Base-by-base conservation (phyloP, 257 asterid species). In the Lycium ferocissimum region DNA sequence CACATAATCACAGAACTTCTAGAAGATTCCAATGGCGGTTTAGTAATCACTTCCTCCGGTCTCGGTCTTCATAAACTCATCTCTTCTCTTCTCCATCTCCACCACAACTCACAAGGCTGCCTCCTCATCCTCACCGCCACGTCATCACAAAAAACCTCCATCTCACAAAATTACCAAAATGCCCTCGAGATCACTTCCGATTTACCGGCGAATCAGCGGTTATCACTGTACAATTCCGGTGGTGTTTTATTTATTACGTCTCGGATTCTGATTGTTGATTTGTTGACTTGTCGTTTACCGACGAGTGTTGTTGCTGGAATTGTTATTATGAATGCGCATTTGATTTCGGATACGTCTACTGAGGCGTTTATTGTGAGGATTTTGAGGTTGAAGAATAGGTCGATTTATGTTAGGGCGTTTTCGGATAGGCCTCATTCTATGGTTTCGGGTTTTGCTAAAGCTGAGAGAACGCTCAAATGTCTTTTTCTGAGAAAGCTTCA, bases 361-460 rank as follows among this genome's bases (percentile, higher is more conserved):
- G 99, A 96, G 90, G 98, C 98, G 15, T 96, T 96, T 87, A 95
- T 95, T 84, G 96, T 96, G 38, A 87, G 98, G 82, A 91, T 96
- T 83, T 79, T 96, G 76, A 92, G 98, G 78, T 89, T 93, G 15
- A 81, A 92, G 22, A 93, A 95, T 80, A 88, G 90, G 8, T 84
- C 89, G 2, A 89, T 95, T 56, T 95, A 90, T 85, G 98, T 96
- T 85, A 90, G 97, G 72, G 98, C 99, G 17, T 94, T 96, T 87
- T 94, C 99, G 26, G 98, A 96, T 84, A 88, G 95, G 56, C 98
- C 99, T 22, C 94, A 92, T 14, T 90, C 95, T 14, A 94, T 92
- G 97, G 95, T 95, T 56, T 91, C 99, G 38, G 98, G 99, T 67
- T 96, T 96, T 71, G 97, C 99, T 35, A 96, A 95, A 87, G 95